phyloP scores from a whole-genome alignment of 441 rosid genomes.

The Daphne laureola region DNA sequence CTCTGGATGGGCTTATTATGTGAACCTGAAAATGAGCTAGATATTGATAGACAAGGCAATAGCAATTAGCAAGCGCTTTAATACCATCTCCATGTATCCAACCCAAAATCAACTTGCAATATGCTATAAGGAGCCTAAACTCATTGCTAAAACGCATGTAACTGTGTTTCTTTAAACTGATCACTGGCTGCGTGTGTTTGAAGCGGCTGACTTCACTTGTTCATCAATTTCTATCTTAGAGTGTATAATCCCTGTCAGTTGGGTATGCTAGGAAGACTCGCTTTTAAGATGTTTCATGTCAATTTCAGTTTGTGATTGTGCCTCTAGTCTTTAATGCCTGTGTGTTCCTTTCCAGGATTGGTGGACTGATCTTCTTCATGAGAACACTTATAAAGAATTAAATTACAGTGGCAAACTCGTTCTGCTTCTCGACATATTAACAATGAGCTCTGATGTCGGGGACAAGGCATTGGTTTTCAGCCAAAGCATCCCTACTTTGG shows the following conservation, averaged over 20 bases:
- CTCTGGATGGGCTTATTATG: too few relatives aligned
- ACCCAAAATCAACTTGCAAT: too few relatives aligned
- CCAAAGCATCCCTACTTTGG: constrained; percentile 98
- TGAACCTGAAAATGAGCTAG: too few relatives aligned
- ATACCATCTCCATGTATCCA: too few relatives aligned
- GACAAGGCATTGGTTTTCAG: constrained; percentile 97
- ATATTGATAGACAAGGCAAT: too few relatives aligned
- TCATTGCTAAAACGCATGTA: too few relatives aligned
- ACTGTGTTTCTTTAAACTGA: too few relatives aligned
- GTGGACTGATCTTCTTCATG: constrained; percentile 95
- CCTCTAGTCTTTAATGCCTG: not conserved
- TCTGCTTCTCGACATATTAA: constrained; percentile 83
- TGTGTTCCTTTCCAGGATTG: constrained; percentile 51
- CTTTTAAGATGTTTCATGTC: not conserved
- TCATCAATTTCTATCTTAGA: not conserved
- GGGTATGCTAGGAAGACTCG: too few relatives aligned
- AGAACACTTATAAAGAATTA: constrained; percentile 61
- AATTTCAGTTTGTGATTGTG: not conserved
- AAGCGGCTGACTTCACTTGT: not conserved
- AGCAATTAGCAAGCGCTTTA: too few relatives aligned
- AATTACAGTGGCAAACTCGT: constrained; percentile 98
- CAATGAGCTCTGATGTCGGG: constrained; percentile 63
- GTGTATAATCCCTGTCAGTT: constrained; percentile 6
- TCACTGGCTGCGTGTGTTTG: too few relatives aligned
- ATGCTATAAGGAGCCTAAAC: too few relatives aligned